phyloP scores from a whole-genome alignment of 176 grass and related monocot genomes.

The barley (Hordeum vulgare) region MorexV3_pseudomolecules_assembly NC_058519.1:247384141-247384640 shows the following conservation, averaged over 20 bases:
- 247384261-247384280: not conserved
- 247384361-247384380: constrained; percentile 93
- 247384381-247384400: constrained; percentile 92
- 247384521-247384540: constrained; percentile 92
- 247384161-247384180: constrained; percentile 84
- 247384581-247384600: constrained; percentile 69
- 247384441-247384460: constrained; percentile 68
- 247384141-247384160: constrained; percentile 86
- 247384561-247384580: constrained; percentile 81
- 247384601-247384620: constrained; percentile 17
- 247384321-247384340: constrained; percentile 85
- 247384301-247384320: constrained; percentile 87
- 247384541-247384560: constrained; percentile 98
- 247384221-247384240: not conserved
- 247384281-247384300: constrained; percentile 55
- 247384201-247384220: not conserved
- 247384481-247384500: constrained; percentile 94
- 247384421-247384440: constrained; percentile 92
- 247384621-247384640: constrained; percentile 4
- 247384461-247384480: constrained; percentile 83
- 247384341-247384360: constrained; percentile 80
- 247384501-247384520: constrained; percentile 84
- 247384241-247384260: not conserved
- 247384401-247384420: constrained; percentile 86
- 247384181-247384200: constrained; percentile 52